These are phyloP conservation scores for Hibiscus mutabilis DNA, from an alignment of 345 rosid species.

Conservation along the genomic window DNA sequence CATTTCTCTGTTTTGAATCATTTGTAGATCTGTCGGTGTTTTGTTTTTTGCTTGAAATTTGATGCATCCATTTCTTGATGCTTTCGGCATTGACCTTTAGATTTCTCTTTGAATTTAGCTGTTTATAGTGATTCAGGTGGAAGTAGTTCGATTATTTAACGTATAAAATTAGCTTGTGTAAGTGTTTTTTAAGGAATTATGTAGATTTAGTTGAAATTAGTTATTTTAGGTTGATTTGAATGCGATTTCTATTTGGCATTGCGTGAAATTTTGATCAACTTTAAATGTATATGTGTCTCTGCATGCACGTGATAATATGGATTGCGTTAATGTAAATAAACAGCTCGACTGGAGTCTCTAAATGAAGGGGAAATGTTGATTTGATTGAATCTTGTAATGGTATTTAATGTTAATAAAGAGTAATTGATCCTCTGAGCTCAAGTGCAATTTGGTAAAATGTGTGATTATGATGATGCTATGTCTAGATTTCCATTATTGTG, in stretches of 20 bases:
- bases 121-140: neutral
- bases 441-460: neutral
- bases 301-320: neutral
- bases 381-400: neutral
- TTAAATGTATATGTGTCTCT: neutral
- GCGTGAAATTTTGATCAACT: neutral
- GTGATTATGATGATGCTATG: neutral
- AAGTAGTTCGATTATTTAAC: neutral
- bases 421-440: neutral
- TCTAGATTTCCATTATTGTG: neutral
- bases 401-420: neutral
- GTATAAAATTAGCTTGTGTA: neutral
- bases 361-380: neutral
- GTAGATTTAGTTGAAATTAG: neutral
- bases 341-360: neutral
- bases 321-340: neutral
- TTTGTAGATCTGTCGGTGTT: slow-evolving; percentile 21
- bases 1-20: neutral
- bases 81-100: neutral
- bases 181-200: neutral
- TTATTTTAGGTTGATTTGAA: neutral
- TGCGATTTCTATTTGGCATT: neutral
- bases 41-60: slow-evolving; percentile 11
- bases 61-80: neutral
- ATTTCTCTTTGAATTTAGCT: slow-evolving; percentile 3